Evolutionary conservation across 805 yeast species (phyloP).

Genomic region (Zygoascus flipseniorum): DNA sequence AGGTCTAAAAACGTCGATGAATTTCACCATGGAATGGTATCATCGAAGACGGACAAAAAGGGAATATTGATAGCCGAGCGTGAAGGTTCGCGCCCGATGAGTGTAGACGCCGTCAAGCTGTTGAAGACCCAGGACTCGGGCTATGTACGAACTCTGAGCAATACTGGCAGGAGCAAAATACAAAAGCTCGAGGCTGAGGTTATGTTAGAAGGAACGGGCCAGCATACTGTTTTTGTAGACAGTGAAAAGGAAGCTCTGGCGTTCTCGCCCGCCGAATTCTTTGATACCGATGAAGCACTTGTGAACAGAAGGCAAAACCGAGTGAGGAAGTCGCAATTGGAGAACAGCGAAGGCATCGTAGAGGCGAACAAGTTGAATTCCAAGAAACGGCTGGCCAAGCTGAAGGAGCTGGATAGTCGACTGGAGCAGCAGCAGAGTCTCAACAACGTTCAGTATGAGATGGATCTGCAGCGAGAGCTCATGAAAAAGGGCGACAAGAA

Average conservation of each 20-base stretch:
- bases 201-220: constrained; percentile 15
- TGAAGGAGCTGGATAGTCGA: constrained; percentile 51
- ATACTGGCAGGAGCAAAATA: constrained; percentile 58
- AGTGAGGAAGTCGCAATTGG: constrained; percentile 50
- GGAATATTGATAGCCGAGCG: constrained; percentile 66
- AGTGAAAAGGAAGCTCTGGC: constrained; percentile 42
- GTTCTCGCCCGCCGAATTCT: constrained; percentile 58
- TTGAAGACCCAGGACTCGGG: constrained; percentile 87
- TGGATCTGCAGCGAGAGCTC: constrained; percentile 73
- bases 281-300: constrained; percentile 61
- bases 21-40: constrained; percentile 89
- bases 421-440: constrained; percentile 65
- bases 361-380: constrained; percentile 15
- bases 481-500: constrained; percentile 87
- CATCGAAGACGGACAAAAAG: constrained; percentile 52
- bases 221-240: constrained; percentile 83
- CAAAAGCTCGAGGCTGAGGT: constrained; percentile 39
- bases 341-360: constrained; percentile 20
- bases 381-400: constrained; percentile 39
- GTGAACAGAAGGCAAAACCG: constrained; percentile 64
- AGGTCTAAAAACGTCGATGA: constrained; percentile 83
- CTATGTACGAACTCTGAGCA: constrained; percentile 70
- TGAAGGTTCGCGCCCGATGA: constrained; percentile 36
- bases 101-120: constrained; percentile 69
- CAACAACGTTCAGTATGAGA: constrained; percentile 55